Percentiles rank a stretch among this genome's conserved stretches.
Evolutionary conservation across 768 basidiomycete species (phyloP).

Genomic region (Ramaria rubella): DNA sequence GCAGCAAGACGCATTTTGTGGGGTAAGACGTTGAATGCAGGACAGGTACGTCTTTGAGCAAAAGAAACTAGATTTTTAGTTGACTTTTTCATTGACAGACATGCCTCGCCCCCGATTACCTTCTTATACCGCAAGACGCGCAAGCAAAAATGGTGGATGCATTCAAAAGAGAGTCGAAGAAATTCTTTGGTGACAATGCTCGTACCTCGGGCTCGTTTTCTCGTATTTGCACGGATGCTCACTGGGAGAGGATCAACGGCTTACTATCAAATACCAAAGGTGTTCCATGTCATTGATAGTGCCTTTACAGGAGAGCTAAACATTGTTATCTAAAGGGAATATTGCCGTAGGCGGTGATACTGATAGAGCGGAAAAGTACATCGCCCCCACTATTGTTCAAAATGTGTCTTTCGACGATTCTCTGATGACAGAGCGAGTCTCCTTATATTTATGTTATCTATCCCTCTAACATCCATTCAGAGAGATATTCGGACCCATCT

Average conservation of each 20-base stretch:
- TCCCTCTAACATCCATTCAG: neutral
- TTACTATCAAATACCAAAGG: slow-evolving; percentile 65
- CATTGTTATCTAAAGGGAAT: slow-evolving; percentile 16
- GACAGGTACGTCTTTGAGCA: too few relatives aligned
- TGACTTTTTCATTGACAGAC: slow-evolving; percentile 14
- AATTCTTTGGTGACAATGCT: slow-evolving; percentile 15
- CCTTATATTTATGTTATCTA: neutral
- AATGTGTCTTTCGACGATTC: slow-evolving; percentile 25
- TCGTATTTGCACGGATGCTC: slow-evolving; percentile 47
- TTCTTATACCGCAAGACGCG: slow-evolving; percentile 15
- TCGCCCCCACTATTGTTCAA: slow-evolving; percentile 28
- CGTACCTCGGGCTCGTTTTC: slow-evolving; percentile 40
- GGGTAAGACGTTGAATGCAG: slow-evolving; percentile 58
- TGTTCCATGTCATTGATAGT: slow-evolving; percentile 10
- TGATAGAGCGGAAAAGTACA: slow-evolving; percentile 16
- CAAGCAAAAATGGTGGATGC: slow-evolving; percentile 15
- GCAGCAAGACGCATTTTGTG: slow-evolving; percentile 22
- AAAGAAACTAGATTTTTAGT: neutral
- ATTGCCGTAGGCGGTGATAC: slow-evolving; percentile 26
- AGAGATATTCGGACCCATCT: slow-evolving; percentile 33
- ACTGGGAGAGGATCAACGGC: slow-evolving; percentile 51
- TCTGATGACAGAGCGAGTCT: slow-evolving; percentile 26
- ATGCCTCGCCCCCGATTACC: slow-evolving; percentile 21
- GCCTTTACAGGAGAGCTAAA: slow-evolving; percentile 10
- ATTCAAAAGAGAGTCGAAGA: slow-evolving; percentile 15